Evolutionary conservation across 2,329 filamentous ascomycete species (phyloP), one percentile per base, ranked within the genome.

Genomic region (Alternaria triticina): DNA sequence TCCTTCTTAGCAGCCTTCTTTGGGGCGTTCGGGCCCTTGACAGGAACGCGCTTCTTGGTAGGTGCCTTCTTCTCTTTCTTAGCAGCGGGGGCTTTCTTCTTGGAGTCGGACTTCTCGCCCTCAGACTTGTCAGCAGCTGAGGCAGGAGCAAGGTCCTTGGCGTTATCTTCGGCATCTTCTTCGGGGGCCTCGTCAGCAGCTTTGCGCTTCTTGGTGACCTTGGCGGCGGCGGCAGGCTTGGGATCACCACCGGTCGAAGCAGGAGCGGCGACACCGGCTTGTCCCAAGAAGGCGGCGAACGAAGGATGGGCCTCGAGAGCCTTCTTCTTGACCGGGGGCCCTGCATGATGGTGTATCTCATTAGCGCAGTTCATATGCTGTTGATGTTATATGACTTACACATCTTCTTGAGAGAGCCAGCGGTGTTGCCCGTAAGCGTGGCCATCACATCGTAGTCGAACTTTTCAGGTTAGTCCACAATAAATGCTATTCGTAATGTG

Each of bases 361-460:
- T 54, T 36, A 54, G 49, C 17, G 15, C 17, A 12, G 7, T 7
- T 30, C 5, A n/a, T 5, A 11, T 44, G 28, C 6, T 11, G 5
- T 3, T 20, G 3, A 10, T 25, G 1, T 13, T 1, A 13, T 22
- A 7, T 3, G 10, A 63, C 61, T 46, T 56, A 60, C 70, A 76
- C 66, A 77, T 73, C 70, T 79, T 79, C 69, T 76, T 75, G 49
- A 77, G 70, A 0, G 73, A 69, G 30, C 75, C 74, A 15, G 62
- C 62, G 1, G 76, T 78, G 65, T 77, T 74, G 46, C 71, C 70
- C 0, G 74, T 73, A 3, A 79, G 63, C 5, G 47, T 65, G 1
- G 71, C 71, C 70, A 79, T 75, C 12, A 74, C 23, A 1, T 73
- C 67, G 40, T 72, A 79, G 62, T 79, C 70, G 57, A 70, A 75